Percentiles rank a stretch among this genome's conserved stretches.
Conservation (phyloP, 1,284 basidiomycete species). For the Flammula alnicola region DNA sequence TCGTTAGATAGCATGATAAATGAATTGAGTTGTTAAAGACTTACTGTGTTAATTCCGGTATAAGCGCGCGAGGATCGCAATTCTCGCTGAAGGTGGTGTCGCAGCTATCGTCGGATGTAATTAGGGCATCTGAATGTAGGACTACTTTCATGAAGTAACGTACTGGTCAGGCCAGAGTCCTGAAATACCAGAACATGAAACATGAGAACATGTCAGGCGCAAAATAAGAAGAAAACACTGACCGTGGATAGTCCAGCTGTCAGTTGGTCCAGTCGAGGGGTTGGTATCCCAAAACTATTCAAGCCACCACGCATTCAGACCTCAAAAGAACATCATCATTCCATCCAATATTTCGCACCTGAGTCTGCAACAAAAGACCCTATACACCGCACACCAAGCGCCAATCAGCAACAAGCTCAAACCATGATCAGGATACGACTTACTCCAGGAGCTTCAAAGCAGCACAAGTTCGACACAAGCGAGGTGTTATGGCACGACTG, state of each 20-base stretch:
- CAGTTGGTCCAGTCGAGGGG: conserved; percentile 63
- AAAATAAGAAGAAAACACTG: conserved; percentile 19
- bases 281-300: conserved; percentile 66
- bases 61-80: conserved; percentile 72
- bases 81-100: conserved; percentile 64
- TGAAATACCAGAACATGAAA: conserved; percentile 24
- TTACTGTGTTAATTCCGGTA: conserved; percentile 56
- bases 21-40: too few species aligned
- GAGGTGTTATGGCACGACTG: conserved; percentile 52
- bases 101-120: conserved; percentile 50
- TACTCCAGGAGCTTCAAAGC: conserved; percentile 57
- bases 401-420: not conserved
- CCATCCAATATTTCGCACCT: conserved; percentile 39
- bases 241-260: conserved; percentile 83
- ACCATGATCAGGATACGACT: conserved; percentile 13
- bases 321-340: not conserved
- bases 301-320: too few species aligned
- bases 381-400: conserved; percentile 26
- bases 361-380: conserved; percentile 69
- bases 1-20: too few species aligned
- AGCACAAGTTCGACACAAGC: conserved; percentile 47
- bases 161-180: conserved; percentile 77
- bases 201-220: not conserved
- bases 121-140: conserved; percentile 4
- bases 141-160: conserved; percentile 24